Conservation (phyloP, 306 rosid genomes). For the Gastrolobium bilobum region DNA sequence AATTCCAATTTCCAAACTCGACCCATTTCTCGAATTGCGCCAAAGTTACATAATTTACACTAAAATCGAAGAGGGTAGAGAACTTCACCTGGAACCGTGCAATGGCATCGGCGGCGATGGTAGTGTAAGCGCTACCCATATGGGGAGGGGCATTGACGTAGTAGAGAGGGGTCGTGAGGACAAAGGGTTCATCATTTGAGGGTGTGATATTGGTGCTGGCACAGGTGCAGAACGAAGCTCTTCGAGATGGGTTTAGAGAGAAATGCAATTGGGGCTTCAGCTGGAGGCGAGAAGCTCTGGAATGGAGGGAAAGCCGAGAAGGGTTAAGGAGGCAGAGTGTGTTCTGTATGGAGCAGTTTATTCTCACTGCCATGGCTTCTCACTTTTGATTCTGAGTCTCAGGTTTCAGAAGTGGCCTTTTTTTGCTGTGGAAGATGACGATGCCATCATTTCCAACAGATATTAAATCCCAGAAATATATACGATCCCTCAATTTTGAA, state of each 20-base stretch:
- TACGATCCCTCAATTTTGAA: neutral
- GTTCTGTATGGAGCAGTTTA: slow-evolving; percentile 66
- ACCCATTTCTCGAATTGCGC: slow-evolving; percentile 5
- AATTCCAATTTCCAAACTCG: slow-evolving; percentile 10
- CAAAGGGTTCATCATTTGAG: slow-evolving; percentile 61
- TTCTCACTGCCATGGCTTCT: slow-evolving; percentile 66
- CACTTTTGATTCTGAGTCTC: neutral
- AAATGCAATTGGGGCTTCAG: slow-evolving; percentile 59
- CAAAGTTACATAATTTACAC: slow-evolving; percentile 11
- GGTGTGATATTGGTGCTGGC: slow-evolving; percentile 36
- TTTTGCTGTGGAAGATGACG: neutral
- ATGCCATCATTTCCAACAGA: neutral
- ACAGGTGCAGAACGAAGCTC: slow-evolving; percentile 62
- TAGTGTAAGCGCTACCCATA: slow-evolving; percentile 98
- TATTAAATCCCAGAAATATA: neutral
- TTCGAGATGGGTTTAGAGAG: slow-evolving; percentile 44
- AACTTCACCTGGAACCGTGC: slow-evolving; percentile 87
- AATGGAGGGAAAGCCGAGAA: slow-evolving; percentile 53
- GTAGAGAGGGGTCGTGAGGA: slow-evolving; percentile 94
- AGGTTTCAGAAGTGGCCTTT: neutral
- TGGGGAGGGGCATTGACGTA: slow-evolving; percentile 99
- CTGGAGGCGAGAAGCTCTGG: slow-evolving; percentile 51
- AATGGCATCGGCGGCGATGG: slow-evolving; percentile 96
- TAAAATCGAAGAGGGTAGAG: slow-evolving; percentile 7
- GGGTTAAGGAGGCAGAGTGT: slow-evolving; percentile 66